phyloP scores from a whole-genome alignment of 768 basidiomycete species.

The Sistotremastrum niveocremeum region DNA sequence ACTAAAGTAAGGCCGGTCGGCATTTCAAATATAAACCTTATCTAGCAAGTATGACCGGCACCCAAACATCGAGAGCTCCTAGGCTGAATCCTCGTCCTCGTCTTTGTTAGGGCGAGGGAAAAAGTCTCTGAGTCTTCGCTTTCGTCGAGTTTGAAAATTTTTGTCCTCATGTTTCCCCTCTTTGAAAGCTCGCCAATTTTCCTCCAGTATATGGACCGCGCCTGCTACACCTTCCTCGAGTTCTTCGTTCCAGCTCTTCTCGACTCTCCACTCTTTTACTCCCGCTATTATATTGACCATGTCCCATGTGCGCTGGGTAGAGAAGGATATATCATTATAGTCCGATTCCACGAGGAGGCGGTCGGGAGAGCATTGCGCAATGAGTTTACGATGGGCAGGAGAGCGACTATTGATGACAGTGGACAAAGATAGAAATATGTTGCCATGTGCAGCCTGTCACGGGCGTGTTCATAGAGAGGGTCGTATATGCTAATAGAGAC shows the following conservation, averaged over 20 bases:
- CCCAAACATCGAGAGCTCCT: too few relatives aligned
- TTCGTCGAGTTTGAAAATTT: not conserved
- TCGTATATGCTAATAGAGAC: too few relatives aligned
- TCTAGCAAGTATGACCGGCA: too few relatives aligned
- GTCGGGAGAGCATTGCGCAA: constrained; percentile 44
- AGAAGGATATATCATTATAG: constrained; percentile 49
- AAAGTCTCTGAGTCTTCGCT: too few relatives aligned
- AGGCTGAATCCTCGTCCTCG: too few relatives aligned
- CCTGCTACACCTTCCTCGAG: constrained; percentile 28
- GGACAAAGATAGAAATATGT: constrained; percentile 81
- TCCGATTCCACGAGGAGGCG: constrained; percentile 84
- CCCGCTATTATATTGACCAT: constrained; percentile 62
- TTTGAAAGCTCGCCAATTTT: constrained; percentile 58
- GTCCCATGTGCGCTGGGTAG: constrained; percentile 55
- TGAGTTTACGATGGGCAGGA: constrained; percentile 45
- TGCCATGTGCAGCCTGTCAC: constrained; percentile 49
- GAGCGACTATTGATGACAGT: constrained; percentile 73
- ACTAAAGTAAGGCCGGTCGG: too few relatives aligned
- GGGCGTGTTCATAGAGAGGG: not conserved
- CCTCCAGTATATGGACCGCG: constrained; percentile 47
- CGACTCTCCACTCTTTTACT: constrained; percentile 66
- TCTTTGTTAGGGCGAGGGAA: too few relatives aligned
- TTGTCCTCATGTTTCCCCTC: constrained; percentile 27
- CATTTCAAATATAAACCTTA: too few relatives aligned
- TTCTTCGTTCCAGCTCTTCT: constrained; percentile 36